phyloP scores from a whole-genome alignment of 305 asterid species.

The Plantago lanceolata region DNA sequence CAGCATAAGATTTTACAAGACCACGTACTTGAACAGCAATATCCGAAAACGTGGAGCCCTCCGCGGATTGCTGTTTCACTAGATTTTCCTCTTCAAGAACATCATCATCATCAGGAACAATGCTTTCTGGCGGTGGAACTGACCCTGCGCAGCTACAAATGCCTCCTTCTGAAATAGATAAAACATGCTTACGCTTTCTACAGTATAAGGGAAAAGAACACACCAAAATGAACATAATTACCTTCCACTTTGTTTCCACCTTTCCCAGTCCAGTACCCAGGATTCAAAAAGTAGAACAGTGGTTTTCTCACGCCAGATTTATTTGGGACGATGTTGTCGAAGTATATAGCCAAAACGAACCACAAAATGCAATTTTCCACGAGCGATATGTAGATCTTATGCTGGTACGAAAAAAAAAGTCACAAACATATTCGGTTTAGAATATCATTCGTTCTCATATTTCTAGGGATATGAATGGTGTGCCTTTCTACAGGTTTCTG shows the following conservation, averaged over 20 bases:
- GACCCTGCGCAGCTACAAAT: constrained; percentile 58
- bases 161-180: constrained; percentile 53
- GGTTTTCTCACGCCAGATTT: constrained; percentile 79
- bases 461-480: too few species aligned
- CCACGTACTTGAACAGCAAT: constrained; percentile 85
- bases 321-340: constrained; percentile 78
- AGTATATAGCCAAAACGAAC: constrained; percentile 79
- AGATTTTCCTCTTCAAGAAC: constrained; percentile 76
- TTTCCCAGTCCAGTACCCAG: constrained; percentile 88
- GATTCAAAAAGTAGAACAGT: constrained; percentile 56
- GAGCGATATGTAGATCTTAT: constrained; percentile 62
- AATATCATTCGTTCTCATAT: too few species aligned
- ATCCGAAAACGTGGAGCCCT: constrained; percentile 41
- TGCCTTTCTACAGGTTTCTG: too few species aligned
- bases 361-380: constrained; percentile 51
- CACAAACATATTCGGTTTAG: constrained; percentile 6
- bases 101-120: constrained; percentile 70
- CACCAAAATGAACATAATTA: constrained; percentile 25
- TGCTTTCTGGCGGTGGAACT: constrained; percentile 44
- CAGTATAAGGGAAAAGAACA: neutral
- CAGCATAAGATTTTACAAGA: constrained; percentile 71
- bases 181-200: neutral
- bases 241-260: constrained; percentile 76
- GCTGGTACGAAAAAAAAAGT: constrained; percentile 42
- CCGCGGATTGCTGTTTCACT: constrained; percentile 59